Base-by-base conservation (phyloP, 371 early-diverging fungal genomes). In the Actinomucor elegans region DNA sequence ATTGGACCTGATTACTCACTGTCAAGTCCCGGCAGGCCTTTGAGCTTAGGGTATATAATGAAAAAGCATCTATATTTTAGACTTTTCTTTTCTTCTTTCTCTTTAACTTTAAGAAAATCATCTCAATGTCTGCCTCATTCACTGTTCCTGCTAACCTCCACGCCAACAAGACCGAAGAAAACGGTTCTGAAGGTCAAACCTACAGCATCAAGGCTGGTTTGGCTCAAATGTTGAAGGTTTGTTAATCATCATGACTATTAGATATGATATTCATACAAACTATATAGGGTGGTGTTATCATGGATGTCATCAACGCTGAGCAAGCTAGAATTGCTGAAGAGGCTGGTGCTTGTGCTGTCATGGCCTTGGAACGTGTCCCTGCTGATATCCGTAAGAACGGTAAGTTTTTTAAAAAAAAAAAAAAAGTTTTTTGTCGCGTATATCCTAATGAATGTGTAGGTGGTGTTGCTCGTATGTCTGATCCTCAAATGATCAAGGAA, bases 401-500 rank as follows among this genome's bases (percentile, higher is more conserved):
- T 86, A 73, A 48, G 77, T 50, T 15, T 43, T 17, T 18, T 26
- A 45, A n/a, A n/a, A n/a, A n/a, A n/a, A n/a, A n/a, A n/a, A n/a
- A n/a, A n/a, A 17, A 21, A 12, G 7, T 14, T 7, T 14, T 10
- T 32, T 33, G 34, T 32, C n/a, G n/a, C n/a, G n/a, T n/a, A n/a
- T n/a, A n/a, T n/a, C n/a, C n/a, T n/a, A n/a, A n/a, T n/a, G n/a
- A 40, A 32, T 15, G 18, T 32, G 8, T 51, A 91, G 90, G 94
- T 68, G 98, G 97, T 63, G 97, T 98, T 51, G 91, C 98, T 15
- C 94, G 98, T 64, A 98, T 98, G 98, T 94, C 96, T 28, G 98
- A 97, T 78, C 98, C 98, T 62, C 77, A 85, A 71, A 94, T 97
- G 93, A 98, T 98, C 84, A 90, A 87, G 74, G 93, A 92, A 68